Evolutionary conservation across 768 basidiomycete species (phyloP).

Genomic region (Scleroderma bovista): DNA sequence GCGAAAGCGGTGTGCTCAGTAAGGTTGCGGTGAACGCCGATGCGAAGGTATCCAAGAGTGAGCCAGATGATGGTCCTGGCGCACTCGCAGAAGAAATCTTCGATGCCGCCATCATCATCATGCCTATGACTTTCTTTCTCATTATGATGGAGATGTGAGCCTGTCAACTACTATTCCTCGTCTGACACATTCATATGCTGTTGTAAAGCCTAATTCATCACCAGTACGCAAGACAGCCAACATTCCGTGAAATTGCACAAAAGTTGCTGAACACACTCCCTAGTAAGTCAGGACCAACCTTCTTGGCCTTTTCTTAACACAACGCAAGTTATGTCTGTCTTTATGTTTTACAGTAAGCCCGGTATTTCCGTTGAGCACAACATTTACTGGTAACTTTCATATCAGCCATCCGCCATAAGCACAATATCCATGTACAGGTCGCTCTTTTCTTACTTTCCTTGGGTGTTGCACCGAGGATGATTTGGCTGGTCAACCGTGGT

Average conservation of each 20-base stretch:
- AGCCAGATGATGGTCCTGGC: conserved; percentile 32
- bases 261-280: conserved; percentile 64
- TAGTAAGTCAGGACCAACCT: conserved; percentile 43
- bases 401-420: conserved; percentile 59
- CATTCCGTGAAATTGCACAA: conserved; percentile 42
- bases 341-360: conserved; percentile 69
- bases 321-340: conserved; percentile 60
- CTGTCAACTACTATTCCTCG: background rate
- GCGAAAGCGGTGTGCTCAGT: conserved; percentile 55
- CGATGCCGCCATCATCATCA: conserved; percentile 55
- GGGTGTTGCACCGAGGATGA: conserved; percentile 55
- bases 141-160: conserved; percentile 83
- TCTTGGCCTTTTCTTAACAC: conserved; percentile 2
- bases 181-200: conserved; percentile 1
- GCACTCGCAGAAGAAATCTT: conserved; percentile 66
- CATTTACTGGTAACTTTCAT: conserved; percentile 1
- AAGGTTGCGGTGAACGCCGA: conserved; percentile 20
- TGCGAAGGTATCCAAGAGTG: conserved; percentile 2
- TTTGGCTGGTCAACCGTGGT: conserved; percentile 66
- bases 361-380: background rate
- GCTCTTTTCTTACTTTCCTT: conserved; percentile 55
- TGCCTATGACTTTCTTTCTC: conserved; percentile 70
- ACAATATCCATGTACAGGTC: conserved; percentile 45
- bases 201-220: conserved; percentile 61
- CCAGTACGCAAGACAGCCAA: conserved; percentile 65